Conservation (phyloP, 2,329 filamentous ascomycete species). For the Scedosporium dehoogii region DNA sequence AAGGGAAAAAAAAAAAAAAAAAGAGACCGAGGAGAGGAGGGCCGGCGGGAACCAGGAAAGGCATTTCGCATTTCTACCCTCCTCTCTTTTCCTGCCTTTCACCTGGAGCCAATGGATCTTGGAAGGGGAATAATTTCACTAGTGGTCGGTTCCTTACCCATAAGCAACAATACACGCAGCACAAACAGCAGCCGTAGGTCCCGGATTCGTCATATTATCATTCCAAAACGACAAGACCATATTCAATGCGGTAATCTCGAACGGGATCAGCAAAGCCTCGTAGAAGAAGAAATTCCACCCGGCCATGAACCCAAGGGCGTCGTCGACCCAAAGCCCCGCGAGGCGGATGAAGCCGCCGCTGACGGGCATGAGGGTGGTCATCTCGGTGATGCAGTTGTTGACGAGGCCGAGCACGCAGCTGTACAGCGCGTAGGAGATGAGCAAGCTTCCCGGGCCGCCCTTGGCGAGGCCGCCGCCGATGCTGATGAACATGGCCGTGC, state of each 20-base stretch:
- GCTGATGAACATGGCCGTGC: constrained; percentile 49
- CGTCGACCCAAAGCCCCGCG: constrained; percentile 55
- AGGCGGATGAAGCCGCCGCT: constrained; percentile 55
- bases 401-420: constrained; percentile 35
- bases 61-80: neutral
- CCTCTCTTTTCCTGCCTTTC: no score
- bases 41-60: neutral
- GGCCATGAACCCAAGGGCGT: constrained; percentile 48
- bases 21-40: neutral
- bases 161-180: constrained; percentile 27
- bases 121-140: neutral
- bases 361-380: constrained; percentile 53
- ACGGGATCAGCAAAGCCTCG: constrained; percentile 31
- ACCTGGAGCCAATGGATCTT: neutral
- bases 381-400: constrained; percentile 58
- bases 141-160: constrained; percentile 1
- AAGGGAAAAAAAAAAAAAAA: neutral
- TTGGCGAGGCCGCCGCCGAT: constrained; percentile 44
- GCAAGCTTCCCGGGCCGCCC: constrained; percentile 37
- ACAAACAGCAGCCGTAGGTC: constrained; percentile 66
- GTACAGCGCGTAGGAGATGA: constrained; percentile 51
- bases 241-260: constrained; percentile 32
- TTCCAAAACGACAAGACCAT: constrained; percentile 31
- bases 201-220: constrained; percentile 46
- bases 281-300: constrained; percentile 37